Evolutionary conservation across 2,329 filamentous ascomycete genomes (phyloP), one percentile per base, ranked within the genome.

Genomic region (Aspergillus neotritici): DNA sequence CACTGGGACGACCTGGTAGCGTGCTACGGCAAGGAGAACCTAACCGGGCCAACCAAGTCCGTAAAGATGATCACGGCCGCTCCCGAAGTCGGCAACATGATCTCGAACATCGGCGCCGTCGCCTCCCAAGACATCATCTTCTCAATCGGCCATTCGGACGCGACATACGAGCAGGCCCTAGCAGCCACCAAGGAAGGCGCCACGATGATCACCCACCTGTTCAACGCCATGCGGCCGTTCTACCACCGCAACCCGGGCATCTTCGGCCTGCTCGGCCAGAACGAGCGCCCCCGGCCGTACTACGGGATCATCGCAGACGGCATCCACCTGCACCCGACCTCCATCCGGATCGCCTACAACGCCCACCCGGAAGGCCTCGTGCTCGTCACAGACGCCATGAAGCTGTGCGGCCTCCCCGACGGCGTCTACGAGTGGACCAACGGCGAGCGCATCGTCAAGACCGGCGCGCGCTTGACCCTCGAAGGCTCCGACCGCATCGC

Each of bases 281-380:
- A 77, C 7, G 77, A 83, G 52, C 61, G 48, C 48, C 60, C 43
- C 10, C 68, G 63, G 40, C 89, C 89, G 0, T 95, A 78, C 65
- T 96, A 91, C 63, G 90, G 90, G 46, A 79, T 95, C 58, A 95
- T 96, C 48, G 81, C 87, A 3, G 90, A 96, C 61, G 90, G 90
- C 14, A 88, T 94, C 49, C 90, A 96, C 62, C 73, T 95, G 28
- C 89, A 95, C 56, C 86, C 88, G 0, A 90, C 87, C 1, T 87
- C 86, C 0, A 81, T 95, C 66, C 90, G 89, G 64, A 91, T 95
- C 47, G 89, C 90, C 2, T 94, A 84, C 71, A 87, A 87, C 53
- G 83, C 88, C 0, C 87, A 95, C 59, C 88, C 87, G 0, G 78
- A 83, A 4, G 90, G 90, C 1, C 83, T 93, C 57, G 85, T 95